These are phyloP conservation scores for Aristolochia contorta DNA, from an alignment of 164 flowering plant species.

Conservation along the genomic window DNA sequence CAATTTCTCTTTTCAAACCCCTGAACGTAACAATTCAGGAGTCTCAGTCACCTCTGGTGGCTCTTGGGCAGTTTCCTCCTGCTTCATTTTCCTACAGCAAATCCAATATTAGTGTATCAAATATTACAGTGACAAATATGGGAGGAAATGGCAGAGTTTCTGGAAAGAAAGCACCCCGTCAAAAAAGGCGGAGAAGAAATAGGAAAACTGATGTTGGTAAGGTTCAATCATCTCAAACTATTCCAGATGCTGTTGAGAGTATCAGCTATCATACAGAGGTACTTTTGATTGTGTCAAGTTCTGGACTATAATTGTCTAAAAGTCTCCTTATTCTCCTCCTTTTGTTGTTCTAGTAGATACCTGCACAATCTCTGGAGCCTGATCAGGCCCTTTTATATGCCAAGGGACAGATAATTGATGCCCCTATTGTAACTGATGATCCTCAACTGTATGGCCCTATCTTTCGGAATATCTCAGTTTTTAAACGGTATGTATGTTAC, in stretches of 20 bases:
- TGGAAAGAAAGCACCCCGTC: background rate
- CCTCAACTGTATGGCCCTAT: constrained; percentile 56
- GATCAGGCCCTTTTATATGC: constrained; percentile 60
- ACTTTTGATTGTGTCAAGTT: background rate
- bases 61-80: constrained; percentile 11
- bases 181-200: constrained; percentile 16
- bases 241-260: background rate
- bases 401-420: constrained; percentile 46
- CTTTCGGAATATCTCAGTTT: constrained; percentile 57
- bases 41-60: constrained; percentile 13
- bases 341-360: constrained; percentile 1
- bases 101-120: constrained; percentile 22
- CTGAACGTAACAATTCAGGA: constrained; percentile 19
- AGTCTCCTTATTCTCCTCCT: background rate
- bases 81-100: constrained; percentile 14
- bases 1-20: constrained; percentile 17
- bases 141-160: constrained; percentile 7
- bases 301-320: background rate
- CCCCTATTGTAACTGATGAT: constrained; percentile 42
- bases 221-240: background rate
- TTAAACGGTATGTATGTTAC: constrained; percentile 45
- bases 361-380: constrained; percentile 39
- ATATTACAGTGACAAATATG: constrained; percentile 7
- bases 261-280: background rate
- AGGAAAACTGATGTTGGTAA: constrained; percentile 8